These are phyloP conservation scores for Pyrus hybrid DNA, from an alignment of 331 rosid species.

Conservation along the genomic window DNA sequence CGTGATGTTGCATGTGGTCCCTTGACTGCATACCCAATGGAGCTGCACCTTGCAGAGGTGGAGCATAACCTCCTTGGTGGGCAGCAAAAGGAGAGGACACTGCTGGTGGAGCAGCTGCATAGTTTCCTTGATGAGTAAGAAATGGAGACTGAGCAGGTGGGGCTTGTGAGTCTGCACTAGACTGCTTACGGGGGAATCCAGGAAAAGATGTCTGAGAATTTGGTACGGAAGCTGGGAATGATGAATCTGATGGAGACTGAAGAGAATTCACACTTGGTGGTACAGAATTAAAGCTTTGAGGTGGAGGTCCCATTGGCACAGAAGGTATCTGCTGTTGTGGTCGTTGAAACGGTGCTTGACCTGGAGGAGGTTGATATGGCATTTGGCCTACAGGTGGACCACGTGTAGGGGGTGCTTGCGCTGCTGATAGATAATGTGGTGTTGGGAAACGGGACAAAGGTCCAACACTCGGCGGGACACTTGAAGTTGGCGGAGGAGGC, in stretches of 20 bases:
- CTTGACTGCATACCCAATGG: constrained; percentile 51
- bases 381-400: constrained; percentile 45
- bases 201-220: constrained; percentile 61
- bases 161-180: constrained; percentile 44
- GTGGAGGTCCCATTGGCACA: constrained; percentile 65
- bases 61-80: constrained; percentile 63
- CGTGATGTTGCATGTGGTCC: constrained; percentile 47
- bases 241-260: constrained; percentile 37
- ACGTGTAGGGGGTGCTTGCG: constrained; percentile 31
- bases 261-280: constrained; percentile 32
- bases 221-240: constrained; percentile 36
- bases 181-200: constrained; percentile 55
- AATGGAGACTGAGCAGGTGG: constrained; percentile 53
- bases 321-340: constrained; percentile 45
- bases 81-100: constrained; percentile 40
- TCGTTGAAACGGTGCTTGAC: constrained; percentile 41
- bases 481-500: constrained; percentile 51
- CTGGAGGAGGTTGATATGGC: constrained; percentile 29
- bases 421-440: constrained; percentile 42
- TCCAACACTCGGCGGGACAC: constrained; percentile 37
- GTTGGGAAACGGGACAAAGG: constrained; percentile 50
- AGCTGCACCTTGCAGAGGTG: constrained; percentile 45
- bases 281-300: constrained; percentile 32
- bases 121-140: constrained; percentile 46
- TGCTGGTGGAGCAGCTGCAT: constrained; percentile 38